These are phyloP conservation scores for Neospermospora avenae DNA, from an alignment of 2,329 filamentous ascomycete species.

Conservation along the genomic window DNA sequence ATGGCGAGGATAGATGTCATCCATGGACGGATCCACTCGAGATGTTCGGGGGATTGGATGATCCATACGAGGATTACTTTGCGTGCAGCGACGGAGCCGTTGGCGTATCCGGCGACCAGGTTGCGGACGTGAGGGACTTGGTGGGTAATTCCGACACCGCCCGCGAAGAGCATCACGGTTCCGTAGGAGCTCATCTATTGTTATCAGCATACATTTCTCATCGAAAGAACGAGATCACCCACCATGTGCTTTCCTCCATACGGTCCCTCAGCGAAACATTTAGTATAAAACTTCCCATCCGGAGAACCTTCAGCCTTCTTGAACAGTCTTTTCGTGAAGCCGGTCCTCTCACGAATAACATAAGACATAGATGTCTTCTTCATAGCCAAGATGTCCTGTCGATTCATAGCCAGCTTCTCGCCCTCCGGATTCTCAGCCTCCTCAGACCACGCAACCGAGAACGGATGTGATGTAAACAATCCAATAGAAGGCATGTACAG, in stretches of 20 bases:
- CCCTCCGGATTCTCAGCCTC: slow-evolving; percentile 51
- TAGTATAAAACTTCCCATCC: slow-evolving; percentile 59
- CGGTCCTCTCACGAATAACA: slow-evolving; percentile 69
- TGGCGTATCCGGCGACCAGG: slow-evolving; percentile 64
- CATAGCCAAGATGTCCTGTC: slow-evolving; percentile 56
- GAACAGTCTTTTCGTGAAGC: slow-evolving; percentile 69
- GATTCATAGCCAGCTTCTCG: slow-evolving; percentile 57
- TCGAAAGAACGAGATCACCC: background rate
- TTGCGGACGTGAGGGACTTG: slow-evolving; percentile 73
- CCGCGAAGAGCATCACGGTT: slow-evolving; percentile 74
- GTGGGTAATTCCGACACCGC: slow-evolving; percentile 78
- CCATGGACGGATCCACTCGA: slow-evolving; percentile 81
- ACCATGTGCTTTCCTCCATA: slow-evolving; percentile 66
- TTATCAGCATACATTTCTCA: slow-evolving; percentile 33
- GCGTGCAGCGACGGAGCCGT: slow-evolving; percentile 67
- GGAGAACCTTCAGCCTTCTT: slow-evolving; percentile 61
- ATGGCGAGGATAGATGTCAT: slow-evolving; percentile 78
- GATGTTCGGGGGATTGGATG: slow-evolving; percentile 74
- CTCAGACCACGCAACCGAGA: slow-evolving; percentile 76
- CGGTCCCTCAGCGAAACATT: slow-evolving; percentile 70
- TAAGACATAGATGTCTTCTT: slow-evolving; percentile 67
- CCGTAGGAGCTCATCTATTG: slow-evolving; percentile 66
- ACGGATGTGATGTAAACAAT: slow-evolving; percentile 73
- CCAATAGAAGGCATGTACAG: slow-evolving; percentile 72
- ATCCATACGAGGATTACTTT: slow-evolving; percentile 76